These are phyloP conservation scores for Hyaloscypha bicolor DNA, from an alignment of 495 filamentous ascomycete genomes.

Conservation along the genomic window DNA sequence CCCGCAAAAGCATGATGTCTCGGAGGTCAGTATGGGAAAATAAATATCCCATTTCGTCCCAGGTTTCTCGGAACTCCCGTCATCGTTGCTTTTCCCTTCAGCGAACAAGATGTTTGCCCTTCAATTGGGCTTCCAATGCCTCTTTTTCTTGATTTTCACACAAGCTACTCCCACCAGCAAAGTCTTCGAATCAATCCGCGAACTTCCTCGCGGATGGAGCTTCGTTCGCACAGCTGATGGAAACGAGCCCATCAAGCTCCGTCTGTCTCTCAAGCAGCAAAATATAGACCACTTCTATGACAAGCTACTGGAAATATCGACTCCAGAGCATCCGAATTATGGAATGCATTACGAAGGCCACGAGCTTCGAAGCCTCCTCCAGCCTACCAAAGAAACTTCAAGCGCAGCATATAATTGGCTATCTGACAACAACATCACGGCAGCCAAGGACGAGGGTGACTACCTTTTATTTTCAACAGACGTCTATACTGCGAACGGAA, in stretches of 20 bases:
- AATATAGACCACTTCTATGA: slow-evolving; percentile 54
- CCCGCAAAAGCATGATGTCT: no score
- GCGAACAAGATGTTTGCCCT: slow-evolving; percentile 18
- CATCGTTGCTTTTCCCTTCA: background rate
- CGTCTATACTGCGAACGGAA: slow-evolving; percentile 46
- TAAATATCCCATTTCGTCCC: background rate
- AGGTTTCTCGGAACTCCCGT: background rate
- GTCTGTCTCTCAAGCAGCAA: slow-evolving; percentile 46
- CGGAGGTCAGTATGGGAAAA: no score
- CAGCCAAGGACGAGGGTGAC: slow-evolving; percentile 45
- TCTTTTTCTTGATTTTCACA: slow-evolving; percentile 12
- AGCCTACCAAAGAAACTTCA: slow-evolving; percentile 40
- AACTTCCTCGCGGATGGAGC: slow-evolving; percentile 23
- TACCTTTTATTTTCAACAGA: slow-evolving; percentile 51
- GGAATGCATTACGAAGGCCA: slow-evolving; percentile 58
- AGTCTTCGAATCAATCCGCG: slow-evolving; percentile 24
- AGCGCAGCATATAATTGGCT: slow-evolving; percentile 48
- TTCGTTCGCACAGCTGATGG: slow-evolving; percentile 16
- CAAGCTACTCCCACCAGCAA: slow-evolving; percentile 12
- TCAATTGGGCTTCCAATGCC: slow-evolving; percentile 1
- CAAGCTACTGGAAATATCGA: slow-evolving; percentile 56
- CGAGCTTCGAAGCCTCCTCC: slow-evolving; percentile 47
- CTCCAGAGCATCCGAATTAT: slow-evolving; percentile 56
- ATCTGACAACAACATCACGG: slow-evolving; percentile 39
- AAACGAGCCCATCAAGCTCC: slow-evolving; percentile 41